Base-by-base conservation (phyloP, 2,329 filamentous ascomycete genomes). In the Albifimbria verrucaria region DNA sequence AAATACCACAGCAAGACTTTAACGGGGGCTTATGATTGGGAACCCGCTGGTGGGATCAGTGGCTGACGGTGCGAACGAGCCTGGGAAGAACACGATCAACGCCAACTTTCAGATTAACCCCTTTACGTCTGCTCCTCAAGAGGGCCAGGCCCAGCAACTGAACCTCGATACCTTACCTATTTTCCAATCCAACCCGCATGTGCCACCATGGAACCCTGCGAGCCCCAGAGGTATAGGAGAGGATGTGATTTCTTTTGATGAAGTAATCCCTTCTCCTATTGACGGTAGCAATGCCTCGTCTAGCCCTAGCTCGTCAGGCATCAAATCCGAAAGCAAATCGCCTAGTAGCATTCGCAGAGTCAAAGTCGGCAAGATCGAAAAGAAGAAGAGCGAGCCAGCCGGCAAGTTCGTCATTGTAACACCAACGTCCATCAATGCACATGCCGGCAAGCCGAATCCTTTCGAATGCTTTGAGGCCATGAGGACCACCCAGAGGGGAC, bases 381-480 rank as follows among this genome's bases (percentile, higher is more conserved):
- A 81, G 66, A 76, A 71, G 59, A 77, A 72, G 61, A 49, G 62
- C 17, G 66, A 71, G 7, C 62, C 70, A 28, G 61, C 69, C 20
- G 74, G 72, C 59, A 79, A 78, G 52, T 82, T 83, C 61, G 74
- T 82, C 59, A 79, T 83, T 54, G 73, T 83, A 51, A 82, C 79
- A 1, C 79, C 80, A 4, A 76, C 73, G 39, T 76, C 77, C 22
- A 81, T 82, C 64, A 75, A 71, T 57, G 75, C 77, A n/a, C 73
- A 77, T 50, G 72, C 73, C 18, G 77, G 77, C 46, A 75, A 73
- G 42, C 72, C 74, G 42, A 82, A 81, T 60, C 74, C 75, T 2
- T 83, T 75, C 54, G 79, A 83, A 53, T 81, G 79, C 58, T 78
- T 81, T 61, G 79, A 83, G 59, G 74, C 74, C 17, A 72, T 78